Evolutionary conservation across 2,329 filamentous ascomycete genomes (phyloP), one percentile per base, ranked within the genome.

Genomic region (Colletotrichum plurivorum): DNA sequence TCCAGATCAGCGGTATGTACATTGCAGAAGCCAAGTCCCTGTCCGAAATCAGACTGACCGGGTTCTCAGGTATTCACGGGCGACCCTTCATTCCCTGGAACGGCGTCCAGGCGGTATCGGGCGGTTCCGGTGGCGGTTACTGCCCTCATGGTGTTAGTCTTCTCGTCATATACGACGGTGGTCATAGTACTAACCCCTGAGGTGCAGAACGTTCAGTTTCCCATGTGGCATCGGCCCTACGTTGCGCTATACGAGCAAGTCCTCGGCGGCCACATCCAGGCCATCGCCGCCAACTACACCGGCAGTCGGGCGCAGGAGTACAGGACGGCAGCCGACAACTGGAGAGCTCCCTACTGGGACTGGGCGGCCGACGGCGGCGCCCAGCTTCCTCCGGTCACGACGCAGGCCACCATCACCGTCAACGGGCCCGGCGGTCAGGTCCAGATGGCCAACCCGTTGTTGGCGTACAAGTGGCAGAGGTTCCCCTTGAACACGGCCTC

Each of bases 161-260:
- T 46, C 13, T 20, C 22, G 27, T 18, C 5, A 22, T 25, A 4
- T 2, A 22, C 39, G 12, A 52, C 15, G 20, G 9, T 15, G 31
- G 27, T 61, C 5, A 9, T 31, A 9, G 12, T 15, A 6, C 46
- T 61, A 20, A 61, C 18, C 13, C 36, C 7, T 15, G 22, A 13
- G 8, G 9, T 43, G 20, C 39, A 65, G 62, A 58, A 87, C 74
- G 77, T 81, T n/a, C 74, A 84, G 25, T 87, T 89, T 71, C 73
- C 83, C 7, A 76, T 84, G 18, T 90, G 87, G 88, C 88, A 90
- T 75, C 84, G 87, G 6, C 84, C 87, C 4, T 89, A 86, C 67
- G 73, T 88, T 49, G 78, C 83, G 8, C 79, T 89, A 6, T 89
- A 81, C 64, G 88, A 90, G 86, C 88, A 90, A 85, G 74, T 80